Percentiles rank a stretch among this genome's conserved stretches.
These are phyloP conservation scores for Metarhizium sp. DNA, from an alignment of 2,329 filamentous ascomycete genomes.

Conservation along the genomic window DNA sequence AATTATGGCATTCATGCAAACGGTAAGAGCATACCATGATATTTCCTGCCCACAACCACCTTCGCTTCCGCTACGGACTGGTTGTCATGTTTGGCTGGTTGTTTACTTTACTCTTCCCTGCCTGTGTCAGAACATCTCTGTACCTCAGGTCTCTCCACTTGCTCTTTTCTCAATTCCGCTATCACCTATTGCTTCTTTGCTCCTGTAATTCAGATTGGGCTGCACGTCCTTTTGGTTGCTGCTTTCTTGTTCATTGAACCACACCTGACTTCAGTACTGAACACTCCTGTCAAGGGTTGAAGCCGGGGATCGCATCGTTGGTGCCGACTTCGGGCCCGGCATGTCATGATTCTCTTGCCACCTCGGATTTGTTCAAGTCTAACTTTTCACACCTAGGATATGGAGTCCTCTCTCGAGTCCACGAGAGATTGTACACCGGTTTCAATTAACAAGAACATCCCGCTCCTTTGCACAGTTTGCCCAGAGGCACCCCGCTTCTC, in stretches of 20 bases:
- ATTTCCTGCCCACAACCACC: conserved; percentile 1
- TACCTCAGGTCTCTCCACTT: conserved; percentile 11
- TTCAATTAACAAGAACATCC: conserved; percentile 35
- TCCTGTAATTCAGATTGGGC: conserved; percentile 8
- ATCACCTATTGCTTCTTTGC: conserved; percentile 15
- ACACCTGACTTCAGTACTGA: not conserved
- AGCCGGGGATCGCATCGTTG: not conserved
- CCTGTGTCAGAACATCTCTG: conserved; percentile 5
- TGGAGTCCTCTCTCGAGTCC: conserved; percentile 25
- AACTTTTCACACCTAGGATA: conserved; percentile 17
- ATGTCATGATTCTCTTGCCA: conserved; percentile 6
- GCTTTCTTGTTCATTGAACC: conserved; percentile 14
- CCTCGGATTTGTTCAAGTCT: conserved; percentile 11
- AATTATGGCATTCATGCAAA: not conserved
- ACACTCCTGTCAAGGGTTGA: not conserved
- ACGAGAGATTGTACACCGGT: conserved; percentile 11
- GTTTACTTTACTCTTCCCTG: conserved; percentile 4
- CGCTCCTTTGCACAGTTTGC: conserved; percentile 76
- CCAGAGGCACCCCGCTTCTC: conserved; percentile 73
- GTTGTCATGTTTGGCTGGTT: not conserved
- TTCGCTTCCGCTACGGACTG: conserved; percentile 1
- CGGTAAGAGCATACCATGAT: conserved; percentile 5
- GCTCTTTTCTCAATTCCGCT: conserved; percentile 13
- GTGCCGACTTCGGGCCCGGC: conserved; percentile 1
- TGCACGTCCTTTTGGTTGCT: conserved; percentile 12